Evolutionary conservation across 2,329 filamentous ascomycete species (phyloP).

Genomic region (Pochonia chlamydosporia): DNA sequence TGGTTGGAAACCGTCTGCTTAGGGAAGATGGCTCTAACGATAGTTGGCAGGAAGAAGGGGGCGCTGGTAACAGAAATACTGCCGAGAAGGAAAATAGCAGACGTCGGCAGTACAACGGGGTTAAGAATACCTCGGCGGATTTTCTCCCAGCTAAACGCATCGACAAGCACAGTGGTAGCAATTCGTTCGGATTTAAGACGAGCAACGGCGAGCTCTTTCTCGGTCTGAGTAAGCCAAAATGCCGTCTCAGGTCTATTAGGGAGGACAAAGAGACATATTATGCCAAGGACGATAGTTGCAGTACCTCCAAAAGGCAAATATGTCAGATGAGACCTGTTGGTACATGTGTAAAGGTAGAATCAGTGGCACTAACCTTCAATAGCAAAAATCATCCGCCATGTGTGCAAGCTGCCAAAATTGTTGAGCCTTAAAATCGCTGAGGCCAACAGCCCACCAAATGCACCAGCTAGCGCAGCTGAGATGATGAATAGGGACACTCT

Average conservation of each 20-base stretch:
- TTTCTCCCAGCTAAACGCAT: conserved; percentile 55
- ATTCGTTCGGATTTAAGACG: conserved; percentile 55
- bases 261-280: conserved; percentile 55
- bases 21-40: conserved; percentile 64
- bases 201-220: conserved; percentile 57
- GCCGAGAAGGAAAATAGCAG: conserved; percentile 56
- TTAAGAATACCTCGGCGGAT: conserved; percentile 56
- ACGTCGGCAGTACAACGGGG: conserved; percentile 45
- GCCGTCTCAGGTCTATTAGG: conserved; percentile 63
- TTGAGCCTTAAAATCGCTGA: conserved; percentile 56
- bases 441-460: conserved; percentile 60
- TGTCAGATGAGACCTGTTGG: neutral
- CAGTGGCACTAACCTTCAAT: conserved; percentile 52
- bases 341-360: neutral
- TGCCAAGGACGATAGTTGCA: conserved; percentile 43
- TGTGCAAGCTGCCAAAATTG: conserved; percentile 46
- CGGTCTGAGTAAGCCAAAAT: conserved; percentile 54
- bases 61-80: conserved; percentile 69
- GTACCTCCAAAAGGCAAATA: conserved; percentile 45
- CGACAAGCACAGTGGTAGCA: conserved; percentile 48
- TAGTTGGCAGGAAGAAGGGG: conserved; percentile 66
- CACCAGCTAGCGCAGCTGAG: conserved; percentile 59
- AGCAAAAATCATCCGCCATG: conserved; percentile 66
- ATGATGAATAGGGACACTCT: conserved; percentile 59
- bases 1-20: conserved; percentile 48